Conservation (phyloP, 805 yeast genomes). For the Wickerhamomyces bovis region DNA sequence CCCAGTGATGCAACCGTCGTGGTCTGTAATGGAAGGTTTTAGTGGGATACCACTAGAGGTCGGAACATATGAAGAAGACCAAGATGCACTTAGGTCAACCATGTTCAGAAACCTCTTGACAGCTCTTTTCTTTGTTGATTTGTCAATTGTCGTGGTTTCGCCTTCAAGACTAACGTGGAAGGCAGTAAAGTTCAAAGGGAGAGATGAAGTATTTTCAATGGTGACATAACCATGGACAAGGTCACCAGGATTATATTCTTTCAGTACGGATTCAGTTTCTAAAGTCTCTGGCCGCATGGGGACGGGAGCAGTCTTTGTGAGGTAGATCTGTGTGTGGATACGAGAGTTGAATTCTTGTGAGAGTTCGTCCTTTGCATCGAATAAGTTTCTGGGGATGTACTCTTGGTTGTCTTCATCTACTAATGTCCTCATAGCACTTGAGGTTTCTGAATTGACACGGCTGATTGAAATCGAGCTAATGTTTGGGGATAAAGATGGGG, state of each 20-base stretch:
- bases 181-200: conserved; percentile 54
- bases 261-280: conserved; percentile 30
- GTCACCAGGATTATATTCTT: conserved; percentile 64
- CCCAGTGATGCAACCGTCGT: conserved; percentile 43
- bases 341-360: conserved; percentile 31
- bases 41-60: conserved; percentile 46
- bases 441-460: not conserved
- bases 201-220: conserved; percentile 40
- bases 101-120: conserved; percentile 48
- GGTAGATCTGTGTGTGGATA: conserved; percentile 40
- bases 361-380: conserved; percentile 27
- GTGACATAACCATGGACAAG: conserved; percentile 52
- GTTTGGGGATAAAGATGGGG: not conserved
- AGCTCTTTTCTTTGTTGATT: conserved; percentile 27
- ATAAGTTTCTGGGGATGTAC: too few species aligned
- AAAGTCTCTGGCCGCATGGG: conserved; percentile 27
- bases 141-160: conserved; percentile 26
- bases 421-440: not conserved
- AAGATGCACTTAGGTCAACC: conserved; percentile 53
- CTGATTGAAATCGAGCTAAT: not conserved
- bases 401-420: not conserved
- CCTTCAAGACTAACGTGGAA: conserved; percentile 49
- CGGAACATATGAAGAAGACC: conserved; percentile 47
- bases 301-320: conserved; percentile 44
- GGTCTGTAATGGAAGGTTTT: conserved; percentile 38